Evolutionary conservation across 305 asterid species (phyloP).

Genomic region (Solanum hybrid): DNA sequence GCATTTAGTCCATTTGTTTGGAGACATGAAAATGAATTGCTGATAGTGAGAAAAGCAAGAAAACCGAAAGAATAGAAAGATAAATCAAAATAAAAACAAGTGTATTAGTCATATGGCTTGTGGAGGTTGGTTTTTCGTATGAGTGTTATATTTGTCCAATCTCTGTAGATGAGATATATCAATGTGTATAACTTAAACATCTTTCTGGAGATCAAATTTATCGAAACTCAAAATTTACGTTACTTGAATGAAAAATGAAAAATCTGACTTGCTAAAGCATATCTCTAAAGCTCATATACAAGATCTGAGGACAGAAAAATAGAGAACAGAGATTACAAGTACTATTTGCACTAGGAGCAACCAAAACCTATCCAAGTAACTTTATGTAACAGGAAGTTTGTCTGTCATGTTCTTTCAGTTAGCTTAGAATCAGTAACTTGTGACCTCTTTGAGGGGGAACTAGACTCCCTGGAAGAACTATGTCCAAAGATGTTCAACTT

Average conservation of each 20-base stretch:
- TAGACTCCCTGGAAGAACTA: slow-evolving; percentile 45
- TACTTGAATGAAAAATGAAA: not conserved
- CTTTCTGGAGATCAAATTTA: not conserved
- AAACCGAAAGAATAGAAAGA: not conserved
- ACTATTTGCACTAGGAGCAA: not conserved
- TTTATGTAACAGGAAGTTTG: not conserved
- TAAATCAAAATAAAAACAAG: not conserved
- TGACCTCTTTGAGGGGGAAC: slow-evolving; percentile 66
- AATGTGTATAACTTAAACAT: not conserved
- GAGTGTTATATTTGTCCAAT: not conserved
- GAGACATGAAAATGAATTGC: not conserved
- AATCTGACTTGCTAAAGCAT: slow-evolving; percentile 17
- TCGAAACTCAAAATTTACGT: not conserved
- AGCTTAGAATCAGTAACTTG: slow-evolving; percentile 66
- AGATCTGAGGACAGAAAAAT: slow-evolving; percentile 7
- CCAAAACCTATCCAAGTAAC: not conserved
- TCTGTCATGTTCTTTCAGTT: slow-evolving; percentile 41
- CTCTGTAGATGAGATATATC: not conserved
- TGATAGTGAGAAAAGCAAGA: not conserved
- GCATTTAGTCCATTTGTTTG: not conserved
- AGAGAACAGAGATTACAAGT: slow-evolving; percentile 1
- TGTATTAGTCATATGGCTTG: not conserved
- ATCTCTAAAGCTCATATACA: slow-evolving; percentile 24
- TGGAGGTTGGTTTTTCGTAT: not conserved
- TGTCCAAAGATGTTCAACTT: slow-evolving; percentile 58